A percentile compares a stretch with the other conserved stretches of the same genome.
Conservation (phyloP, 2,329 filamentous ascomycete genomes). For the Epichloe bromicola region DNA sequence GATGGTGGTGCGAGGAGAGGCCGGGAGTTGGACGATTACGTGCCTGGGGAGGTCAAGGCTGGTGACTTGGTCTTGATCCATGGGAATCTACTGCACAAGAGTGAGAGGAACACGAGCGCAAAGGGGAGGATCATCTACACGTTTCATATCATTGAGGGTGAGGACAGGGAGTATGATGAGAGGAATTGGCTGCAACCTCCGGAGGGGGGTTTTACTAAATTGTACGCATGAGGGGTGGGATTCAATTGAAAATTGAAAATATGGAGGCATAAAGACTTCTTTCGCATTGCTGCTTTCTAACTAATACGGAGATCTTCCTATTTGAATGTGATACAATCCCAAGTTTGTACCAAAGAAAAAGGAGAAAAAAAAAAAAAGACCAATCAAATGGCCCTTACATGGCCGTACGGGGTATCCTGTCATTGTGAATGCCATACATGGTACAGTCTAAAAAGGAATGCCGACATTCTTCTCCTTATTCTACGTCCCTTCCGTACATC, state of each 20-base stretch:
- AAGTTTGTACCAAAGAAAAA: neutral
- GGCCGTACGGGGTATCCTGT: slow-evolving; percentile 7
- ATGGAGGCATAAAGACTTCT: too few relatives aligned
- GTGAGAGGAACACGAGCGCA: slow-evolving; percentile 75
- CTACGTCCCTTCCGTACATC: neutral
- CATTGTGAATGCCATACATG: slow-evolving; percentile 4
- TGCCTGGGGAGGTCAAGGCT: slow-evolving; percentile 76
- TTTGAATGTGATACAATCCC: neutral
- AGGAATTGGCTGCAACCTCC: slow-evolving; percentile 91
- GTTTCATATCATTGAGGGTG: slow-evolving; percentile 88
- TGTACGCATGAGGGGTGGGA: slow-evolving; percentile 28
- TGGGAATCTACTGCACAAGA: slow-evolving; percentile 91
- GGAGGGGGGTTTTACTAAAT: slow-evolving; percentile 60
- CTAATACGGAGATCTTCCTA: neutral
- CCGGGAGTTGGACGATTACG: slow-evolving; percentile 42
- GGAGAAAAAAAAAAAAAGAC: neutral
- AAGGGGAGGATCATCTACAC: slow-evolving; percentile 94
- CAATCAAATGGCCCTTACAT: neutral
- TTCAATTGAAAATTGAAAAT: neutral
- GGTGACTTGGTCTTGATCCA: slow-evolving; percentile 88
- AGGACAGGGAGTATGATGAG: slow-evolving; percentile 61
- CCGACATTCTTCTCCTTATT: neutral
- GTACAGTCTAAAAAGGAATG: slow-evolving; percentile 7
- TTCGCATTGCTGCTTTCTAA: neutral
- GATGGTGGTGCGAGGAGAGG: slow-evolving; percentile 25